These are phyloP conservation scores for Yamadazyma endophytica DNA, from an alignment of 805 yeast species.

Conservation along the genomic window DNA sequence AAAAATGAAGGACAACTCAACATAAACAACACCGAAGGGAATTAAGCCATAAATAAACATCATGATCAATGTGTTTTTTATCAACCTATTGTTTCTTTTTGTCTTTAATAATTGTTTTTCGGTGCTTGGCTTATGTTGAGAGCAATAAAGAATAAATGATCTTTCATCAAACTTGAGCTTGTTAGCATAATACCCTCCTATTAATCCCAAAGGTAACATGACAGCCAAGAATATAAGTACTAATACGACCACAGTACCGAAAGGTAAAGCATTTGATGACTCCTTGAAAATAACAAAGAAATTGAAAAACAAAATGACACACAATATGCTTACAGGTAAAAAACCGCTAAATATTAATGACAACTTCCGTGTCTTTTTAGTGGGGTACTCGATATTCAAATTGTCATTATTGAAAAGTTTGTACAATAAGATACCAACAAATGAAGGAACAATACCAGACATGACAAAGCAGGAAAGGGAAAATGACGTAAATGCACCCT, in stretches of 20 bases:
- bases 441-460: constrained; percentile 76
- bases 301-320: constrained; percentile 54
- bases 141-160: constrained; percentile 14
- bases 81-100: constrained; percentile 1
- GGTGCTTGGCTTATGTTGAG: constrained; percentile 1
- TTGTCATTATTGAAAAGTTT: constrained; percentile 47
- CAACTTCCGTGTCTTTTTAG: constrained; percentile 12
- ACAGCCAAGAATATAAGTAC: constrained; percentile 56
- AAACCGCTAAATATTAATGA: constrained; percentile 31
- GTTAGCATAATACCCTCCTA: constrained; percentile 64
- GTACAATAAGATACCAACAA: constrained; percentile 59
- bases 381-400: constrained; percentile 20
- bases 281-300: constrained; percentile 71
- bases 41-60: constrained; percentile 58
- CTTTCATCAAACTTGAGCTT: constrained; percentile 18
- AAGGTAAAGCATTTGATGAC: constrained; percentile 73
- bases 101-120: background rate
- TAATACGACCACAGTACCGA: constrained; percentile 64
- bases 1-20: constrained; percentile 68
- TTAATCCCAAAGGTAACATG: constrained; percentile 69
- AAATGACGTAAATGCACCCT: constrained; percentile 58
- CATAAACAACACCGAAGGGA: constrained; percentile 79
- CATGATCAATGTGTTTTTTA: constrained; percentile 12
- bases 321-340: constrained; percentile 46
- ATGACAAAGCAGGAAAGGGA: constrained; percentile 57